Evolutionary conservation across 805 yeast genomes (phyloP).

Genomic region (Pichia nakasei): DNA sequence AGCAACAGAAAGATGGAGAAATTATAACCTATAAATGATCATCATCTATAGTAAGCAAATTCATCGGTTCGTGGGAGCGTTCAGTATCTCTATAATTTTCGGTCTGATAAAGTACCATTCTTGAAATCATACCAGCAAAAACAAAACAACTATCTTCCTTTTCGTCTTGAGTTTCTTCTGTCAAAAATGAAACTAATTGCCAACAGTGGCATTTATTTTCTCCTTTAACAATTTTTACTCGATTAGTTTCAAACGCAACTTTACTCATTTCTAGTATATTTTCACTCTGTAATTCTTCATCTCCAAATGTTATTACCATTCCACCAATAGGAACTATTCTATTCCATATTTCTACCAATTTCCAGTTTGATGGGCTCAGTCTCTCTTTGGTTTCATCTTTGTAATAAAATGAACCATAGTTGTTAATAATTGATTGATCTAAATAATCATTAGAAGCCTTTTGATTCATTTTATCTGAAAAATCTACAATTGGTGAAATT

Average conservation of each 20-base stretch:
- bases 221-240: constrained; percentile 28
- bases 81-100: constrained; percentile 20
- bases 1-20: no score
- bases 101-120: constrained; percentile 37
- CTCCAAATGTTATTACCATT: constrained; percentile 34
- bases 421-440: constrained; percentile 12
- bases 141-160: constrained; percentile 34
- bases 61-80: constrained; percentile 24
- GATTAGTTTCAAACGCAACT: constrained; percentile 20
- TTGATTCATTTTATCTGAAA: background rate
- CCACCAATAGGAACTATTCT: constrained; percentile 35
- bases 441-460: constrained; percentile 5
- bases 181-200: constrained; percentile 35
- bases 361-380: constrained; percentile 21
- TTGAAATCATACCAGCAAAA: constrained; percentile 32
- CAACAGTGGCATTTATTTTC: constrained; percentile 36
- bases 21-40: constrained; percentile 14
- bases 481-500: constrained; percentile 23
- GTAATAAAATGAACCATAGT: constrained; percentile 10
- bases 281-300: constrained; percentile 30
- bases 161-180: constrained; percentile 35
- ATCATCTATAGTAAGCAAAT: constrained; percentile 27
- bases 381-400: background rate
- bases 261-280: constrained; percentile 30
- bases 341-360: constrained; percentile 29